These are phyloP conservation scores for Davidsoniella australis DNA, from an alignment of 2,329 filamentous ascomycete species.

Conservation along the genomic window DNA sequence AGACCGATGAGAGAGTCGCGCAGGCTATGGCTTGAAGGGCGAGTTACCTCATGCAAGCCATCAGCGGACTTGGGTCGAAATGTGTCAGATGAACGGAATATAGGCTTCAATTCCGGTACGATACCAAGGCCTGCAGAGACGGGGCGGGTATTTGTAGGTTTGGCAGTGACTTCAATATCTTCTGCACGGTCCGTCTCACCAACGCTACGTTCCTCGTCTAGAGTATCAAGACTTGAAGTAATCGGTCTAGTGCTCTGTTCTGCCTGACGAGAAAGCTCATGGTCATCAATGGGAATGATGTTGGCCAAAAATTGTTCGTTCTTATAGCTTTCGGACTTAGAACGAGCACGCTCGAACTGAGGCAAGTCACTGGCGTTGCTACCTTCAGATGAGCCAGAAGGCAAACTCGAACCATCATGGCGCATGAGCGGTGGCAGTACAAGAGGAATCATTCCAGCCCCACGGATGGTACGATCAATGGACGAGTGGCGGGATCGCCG, in stretches of 20 bases:
- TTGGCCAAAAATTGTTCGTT: background rate
- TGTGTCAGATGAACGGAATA: no score
- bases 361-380: background rate
- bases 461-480: constrained; percentile 12
- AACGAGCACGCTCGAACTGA: background rate
- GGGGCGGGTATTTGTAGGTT: no score
- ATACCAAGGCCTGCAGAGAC: no score
- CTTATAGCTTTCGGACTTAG: background rate
- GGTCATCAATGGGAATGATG: no score
- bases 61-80: no score
- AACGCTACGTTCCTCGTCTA: background rate
- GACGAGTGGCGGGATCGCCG: constrained; percentile 25
- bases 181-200: constrained; percentile 16
- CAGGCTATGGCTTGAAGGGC: background rate
- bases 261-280: no score
- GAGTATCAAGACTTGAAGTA: background rate
- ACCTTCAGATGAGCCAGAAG: constrained; percentile 3
- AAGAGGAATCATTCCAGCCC: constrained; percentile 16
- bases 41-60: background rate
- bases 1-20: constrained; percentile 18
- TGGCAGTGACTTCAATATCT: constrained; percentile 13
- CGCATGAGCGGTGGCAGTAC: constrained; percentile 20
- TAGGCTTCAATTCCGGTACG: no score
- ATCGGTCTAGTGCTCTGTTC: no score
- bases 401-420: constrained; percentile 7